Base-by-base conservation (phyloP, 2,329 filamentous ascomycete species). In the Paraconiothyrium sp. region DNA sequence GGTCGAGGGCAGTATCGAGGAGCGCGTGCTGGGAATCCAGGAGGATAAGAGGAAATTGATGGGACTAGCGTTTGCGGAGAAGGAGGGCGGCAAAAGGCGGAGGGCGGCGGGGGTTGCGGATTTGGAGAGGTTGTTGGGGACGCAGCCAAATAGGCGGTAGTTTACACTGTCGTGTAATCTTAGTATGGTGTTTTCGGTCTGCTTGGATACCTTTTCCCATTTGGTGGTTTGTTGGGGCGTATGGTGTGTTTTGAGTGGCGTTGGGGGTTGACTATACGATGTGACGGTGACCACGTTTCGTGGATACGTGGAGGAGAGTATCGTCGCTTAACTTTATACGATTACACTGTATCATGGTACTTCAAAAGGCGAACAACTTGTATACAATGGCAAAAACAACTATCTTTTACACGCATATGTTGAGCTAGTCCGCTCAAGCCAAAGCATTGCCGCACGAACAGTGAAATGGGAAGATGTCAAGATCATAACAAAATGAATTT, bases 1-100 rank as follows among this genome's bases (percentile, higher is more conserved):
- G 1, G 90, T 97, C 81, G 91, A 97, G 69, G 86, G 84, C 0
- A 91, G 87, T 8, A 88, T 97, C 5, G 94, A 97, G 76, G 91
- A 97, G 76, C 84, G 89, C 0, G 93, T 97, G 22, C 81, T 97
- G 41, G 85, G 88, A 20, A 89, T 96, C 50, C 93, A 97, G 77
- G 84, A 86, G 43, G 88, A 91, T 70, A 97, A 97, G 83, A 85
- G 93, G 44, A 85, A 90, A 71, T 79, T 97, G 54, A 92, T 95
- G 76, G 87, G 84, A 39, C 86, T 92, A 70, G 92, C 93, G 0
- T 95, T 97, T 79, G 86, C 89, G 61, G 93, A 96, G 80, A 91
- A 90, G 70, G 75, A 76, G 61, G 82, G 44, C 84, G 85, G 87
- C 87, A 85, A 73, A 83, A 83, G 66, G 47, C 59, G 63, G 34